Conservation (phyloP, 441 rosid genomes). For the Pelargonium hybrid region DNA sequence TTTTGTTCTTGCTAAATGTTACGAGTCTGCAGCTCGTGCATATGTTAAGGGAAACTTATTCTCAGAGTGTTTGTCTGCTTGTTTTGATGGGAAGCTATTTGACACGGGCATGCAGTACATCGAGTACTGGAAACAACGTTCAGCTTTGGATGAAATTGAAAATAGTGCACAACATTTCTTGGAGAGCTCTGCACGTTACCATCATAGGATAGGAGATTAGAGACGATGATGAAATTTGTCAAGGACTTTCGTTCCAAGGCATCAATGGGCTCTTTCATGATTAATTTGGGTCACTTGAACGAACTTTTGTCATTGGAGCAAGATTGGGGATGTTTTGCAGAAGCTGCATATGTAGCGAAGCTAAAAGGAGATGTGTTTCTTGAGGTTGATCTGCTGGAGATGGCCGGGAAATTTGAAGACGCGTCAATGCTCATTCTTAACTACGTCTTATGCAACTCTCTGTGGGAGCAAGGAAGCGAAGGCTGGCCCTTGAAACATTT, state of each 20-base stretch:
- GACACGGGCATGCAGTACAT: constrained; percentile 10
- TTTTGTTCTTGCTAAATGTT: neutral
- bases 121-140: neutral
- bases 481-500: constrained; percentile 16
- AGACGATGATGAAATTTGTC: constrained; percentile 12
- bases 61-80: constrained; percentile 9
- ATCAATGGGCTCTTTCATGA: neutral
- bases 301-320: constrained; percentile 14
- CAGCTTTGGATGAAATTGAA: neutral
- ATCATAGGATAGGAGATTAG: neutral
- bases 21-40: constrained; percentile 4
- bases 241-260: neutral
- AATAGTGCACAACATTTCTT: neutral
- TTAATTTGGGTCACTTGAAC: neutral
- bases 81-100: constrained; percentile 2
- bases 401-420: neutral
- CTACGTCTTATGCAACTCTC: constrained; percentile 4
- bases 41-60: neutral
- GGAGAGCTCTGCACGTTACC: neutral
- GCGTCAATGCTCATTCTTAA: constrained; percentile 1
- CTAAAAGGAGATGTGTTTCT: constrained; percentile 11
- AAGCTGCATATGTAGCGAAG: constrained; percentile 9
- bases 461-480: constrained; percentile 11
- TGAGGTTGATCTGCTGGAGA: constrained; percentile 14
- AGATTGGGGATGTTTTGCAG: constrained; percentile 6